phyloP scores from a whole-genome alignment of 805 yeast genomes.

The Scheffersomyces coipomensis region DNA sequence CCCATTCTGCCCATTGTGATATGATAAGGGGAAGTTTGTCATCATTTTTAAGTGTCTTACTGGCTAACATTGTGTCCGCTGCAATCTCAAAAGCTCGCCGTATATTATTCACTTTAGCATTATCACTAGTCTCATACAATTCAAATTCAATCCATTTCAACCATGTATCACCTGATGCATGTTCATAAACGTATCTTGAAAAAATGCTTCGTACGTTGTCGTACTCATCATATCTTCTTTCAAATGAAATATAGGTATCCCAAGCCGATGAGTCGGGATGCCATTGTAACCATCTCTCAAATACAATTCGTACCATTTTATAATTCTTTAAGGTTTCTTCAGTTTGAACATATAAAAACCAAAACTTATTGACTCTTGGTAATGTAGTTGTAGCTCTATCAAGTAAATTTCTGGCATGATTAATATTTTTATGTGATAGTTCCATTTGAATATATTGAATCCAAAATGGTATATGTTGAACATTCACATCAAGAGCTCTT shows the following conservation, averaged over 20 bases:
- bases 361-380: slow-evolving; percentile 80
- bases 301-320: slow-evolving; percentile 60
- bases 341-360: slow-evolving; percentile 80
- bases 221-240: slow-evolving; percentile 58
- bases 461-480: slow-evolving; percentile 82
- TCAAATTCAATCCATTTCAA: slow-evolving; percentile 74
- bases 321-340: slow-evolving; percentile 76
- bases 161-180: slow-evolving; percentile 56
- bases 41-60: slow-evolving; percentile 15
- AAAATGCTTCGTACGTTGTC: slow-evolving; percentile 59
- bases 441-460: slow-evolving; percentile 78
- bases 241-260: slow-evolving; percentile 73
- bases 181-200: slow-evolving; percentile 46
- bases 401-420: slow-evolving; percentile 84
- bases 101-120: slow-evolving; percentile 42
- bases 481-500: slow-evolving; percentile 76
- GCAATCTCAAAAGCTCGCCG: slow-evolving; percentile 69
- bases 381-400: slow-evolving; percentile 72
- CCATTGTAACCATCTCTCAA: slow-evolving; percentile 80
- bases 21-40: slow-evolving; percentile 33
- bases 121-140: slow-evolving; percentile 24
- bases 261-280: slow-evolving; percentile 68
- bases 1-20: slow-evolving; percentile 70
- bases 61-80: slow-evolving; percentile 47
- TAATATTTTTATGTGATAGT: slow-evolving; percentile 65